Conservation (phyloP, 106 monocot genomes). For the Allium fistulosum region DNA sequence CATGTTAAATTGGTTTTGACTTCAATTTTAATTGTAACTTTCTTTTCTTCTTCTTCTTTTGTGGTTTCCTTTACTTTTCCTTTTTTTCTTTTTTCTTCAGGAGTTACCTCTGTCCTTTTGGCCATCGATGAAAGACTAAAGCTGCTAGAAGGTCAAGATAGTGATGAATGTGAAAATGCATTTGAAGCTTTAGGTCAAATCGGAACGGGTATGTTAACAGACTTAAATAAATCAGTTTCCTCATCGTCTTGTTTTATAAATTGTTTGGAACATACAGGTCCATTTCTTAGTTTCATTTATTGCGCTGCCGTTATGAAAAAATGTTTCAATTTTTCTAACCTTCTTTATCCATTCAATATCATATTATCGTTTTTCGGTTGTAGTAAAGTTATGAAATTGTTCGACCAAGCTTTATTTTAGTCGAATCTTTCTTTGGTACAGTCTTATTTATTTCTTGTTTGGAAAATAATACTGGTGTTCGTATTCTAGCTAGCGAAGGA, state of each 20-base stretch:
- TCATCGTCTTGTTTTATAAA: too few relatives aligned
- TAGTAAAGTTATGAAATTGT: neutral
- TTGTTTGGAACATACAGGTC: too few relatives aligned
- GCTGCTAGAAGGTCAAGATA: constrained; percentile 31
- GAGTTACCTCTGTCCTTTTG: constrained; percentile 37
- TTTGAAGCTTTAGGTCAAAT: constrained; percentile 90
- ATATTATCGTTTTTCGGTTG: neutral
- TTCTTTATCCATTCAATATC: neutral
- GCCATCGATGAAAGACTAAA: constrained; percentile 62
- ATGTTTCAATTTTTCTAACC: neutral
- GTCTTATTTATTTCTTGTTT: too few relatives aligned
- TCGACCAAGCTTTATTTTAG: neutral
- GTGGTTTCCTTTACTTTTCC: neutral
- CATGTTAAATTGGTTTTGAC: too few relatives aligned
- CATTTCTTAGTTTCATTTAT: too few relatives aligned
- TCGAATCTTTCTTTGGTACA: neutral
- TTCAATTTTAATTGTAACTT: too few relatives aligned
- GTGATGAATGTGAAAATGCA: constrained; percentile 71
- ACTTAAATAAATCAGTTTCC: too few relatives aligned
- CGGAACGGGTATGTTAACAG: constrained; percentile 56
- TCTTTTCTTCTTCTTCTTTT: too few relatives aligned
- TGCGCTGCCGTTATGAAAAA: too few relatives aligned
- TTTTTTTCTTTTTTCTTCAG: constrained; percentile 21
- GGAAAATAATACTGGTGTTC: constrained; percentile 4
- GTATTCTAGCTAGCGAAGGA: constrained; percentile 51